A percentile compares a stretch with the other conserved stretches of the same genome.
Conservation (phyloP, 495 filamentous ascomycete genomes). For the Venustampulla echinocandica region DNA sequence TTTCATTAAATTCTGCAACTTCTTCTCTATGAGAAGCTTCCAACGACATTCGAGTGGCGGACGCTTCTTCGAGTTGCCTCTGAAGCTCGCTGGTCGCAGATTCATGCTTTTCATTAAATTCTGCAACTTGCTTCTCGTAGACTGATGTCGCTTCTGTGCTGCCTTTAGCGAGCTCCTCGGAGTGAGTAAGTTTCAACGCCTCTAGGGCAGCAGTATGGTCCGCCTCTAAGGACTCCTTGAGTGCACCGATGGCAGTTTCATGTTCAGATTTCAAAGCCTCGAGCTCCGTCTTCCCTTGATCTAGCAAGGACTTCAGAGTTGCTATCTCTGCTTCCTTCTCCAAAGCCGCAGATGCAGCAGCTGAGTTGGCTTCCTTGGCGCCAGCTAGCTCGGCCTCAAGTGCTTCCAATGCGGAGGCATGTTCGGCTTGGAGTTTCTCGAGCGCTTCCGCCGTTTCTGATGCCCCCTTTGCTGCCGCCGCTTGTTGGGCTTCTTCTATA, state of each 20-base stretch:
- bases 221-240: constrained; percentile 35
- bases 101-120: constrained; percentile 34
- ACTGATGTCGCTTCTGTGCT: constrained; percentile 32
- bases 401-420: constrained; percentile 31
- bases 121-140: constrained; percentile 32
- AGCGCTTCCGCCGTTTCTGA: constrained; percentile 12
- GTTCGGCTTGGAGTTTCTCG: constrained; percentile 29
- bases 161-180: constrained; percentile 35
- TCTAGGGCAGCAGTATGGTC: constrained; percentile 32
- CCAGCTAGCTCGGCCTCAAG: constrained; percentile 24
- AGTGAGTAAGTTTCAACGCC: constrained; percentile 36
- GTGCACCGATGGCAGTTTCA: constrained; percentile 30
- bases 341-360: constrained; percentile 2
- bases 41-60: constrained; percentile 34
- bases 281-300: constrained; percentile 26
- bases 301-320: constrained; percentile 30
- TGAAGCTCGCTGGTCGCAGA: constrained; percentile 33
- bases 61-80: constrained; percentile 31
- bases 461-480: constrained; percentile 14
- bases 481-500: constrained; percentile 19
- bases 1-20: constrained; percentile 34
- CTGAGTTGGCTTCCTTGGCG: constrained; percentile 15
- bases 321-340: constrained; percentile 29
- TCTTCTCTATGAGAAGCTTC: constrained; percentile 32
- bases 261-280: constrained; percentile 12